phyloP scores from a whole-genome alignment of 192 early-diverging fungal species.

The Globomyces pollinis-pini region DNA sequence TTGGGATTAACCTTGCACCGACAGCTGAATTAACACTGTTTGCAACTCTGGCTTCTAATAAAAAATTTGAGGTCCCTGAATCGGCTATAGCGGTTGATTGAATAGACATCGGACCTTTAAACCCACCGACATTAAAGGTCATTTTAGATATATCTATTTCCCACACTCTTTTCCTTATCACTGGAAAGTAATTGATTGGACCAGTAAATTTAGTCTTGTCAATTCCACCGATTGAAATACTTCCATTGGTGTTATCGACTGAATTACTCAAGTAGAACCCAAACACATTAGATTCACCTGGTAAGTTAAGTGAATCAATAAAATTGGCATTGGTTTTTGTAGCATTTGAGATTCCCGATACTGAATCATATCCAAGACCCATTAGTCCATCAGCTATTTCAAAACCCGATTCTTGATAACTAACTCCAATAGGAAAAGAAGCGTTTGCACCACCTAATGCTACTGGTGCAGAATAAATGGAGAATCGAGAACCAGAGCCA shows the following conservation, averaged over 20 bases:
- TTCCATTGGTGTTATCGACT: slow-evolving; percentile 28
- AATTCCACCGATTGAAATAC: slow-evolving; percentile 45
- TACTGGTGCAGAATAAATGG: slow-evolving; percentile 14
- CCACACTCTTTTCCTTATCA: not conserved
- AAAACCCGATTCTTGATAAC: slow-evolving; percentile 9
- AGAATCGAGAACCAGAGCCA: slow-evolving; percentile 13
- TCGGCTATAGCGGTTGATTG: slow-evolving; percentile 33
- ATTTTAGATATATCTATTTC: not conserved
- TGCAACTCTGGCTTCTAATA: slow-evolving; percentile 14
- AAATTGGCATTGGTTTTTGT: slow-evolving; percentile 16
- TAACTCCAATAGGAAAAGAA: slow-evolving; percentile 7
- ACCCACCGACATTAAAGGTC: not conserved
- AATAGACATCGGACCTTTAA: no score
- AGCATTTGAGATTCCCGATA: slow-evolving; percentile 22
- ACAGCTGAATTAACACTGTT: slow-evolving; percentile 18
- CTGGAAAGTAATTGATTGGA: slow-evolving; percentile 28
- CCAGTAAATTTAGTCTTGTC: slow-evolving; percentile 39
- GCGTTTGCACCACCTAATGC: slow-evolving; percentile 13
- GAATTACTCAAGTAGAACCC: slow-evolving; percentile 40
- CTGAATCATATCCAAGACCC: slow-evolving; percentile 24
- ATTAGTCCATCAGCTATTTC: slow-evolving; percentile 23
- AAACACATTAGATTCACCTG: slow-evolving; percentile 22
- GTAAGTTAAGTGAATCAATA: slow-evolving; percentile 21
- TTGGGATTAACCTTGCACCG: slow-evolving; percentile 14
- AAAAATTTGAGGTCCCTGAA: slow-evolving; percentile 26